Conservation (phyloP, 2,329 filamentous ascomycete genomes). For the Cladosporium phlei region DNA sequence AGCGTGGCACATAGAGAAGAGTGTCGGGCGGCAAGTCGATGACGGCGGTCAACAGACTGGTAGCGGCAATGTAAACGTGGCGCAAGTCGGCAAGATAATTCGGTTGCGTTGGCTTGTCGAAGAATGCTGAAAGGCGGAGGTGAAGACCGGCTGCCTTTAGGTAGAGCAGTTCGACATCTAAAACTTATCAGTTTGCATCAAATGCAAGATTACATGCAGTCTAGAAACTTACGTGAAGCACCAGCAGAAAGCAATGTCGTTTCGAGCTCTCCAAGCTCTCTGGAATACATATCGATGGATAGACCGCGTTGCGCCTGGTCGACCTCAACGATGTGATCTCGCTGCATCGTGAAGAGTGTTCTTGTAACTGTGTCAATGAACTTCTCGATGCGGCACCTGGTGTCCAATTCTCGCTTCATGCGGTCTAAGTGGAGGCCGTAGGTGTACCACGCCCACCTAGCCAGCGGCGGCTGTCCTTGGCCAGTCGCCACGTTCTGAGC, state of each 20-base stretch:
- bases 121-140: conserved; percentile 73
- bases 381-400: conserved; percentile 65
- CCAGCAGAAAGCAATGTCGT: conserved; percentile 31
- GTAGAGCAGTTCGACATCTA: conserved; percentile 54
- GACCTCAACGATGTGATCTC: conserved; percentile 58
- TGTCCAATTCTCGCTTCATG: conserved; percentile 58
- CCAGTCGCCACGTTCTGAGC: conserved; percentile 76
- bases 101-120: conserved; percentile 67
- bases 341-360: conserved; percentile 73
- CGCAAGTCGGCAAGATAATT: conserved; percentile 71
- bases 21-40: conserved; percentile 54
- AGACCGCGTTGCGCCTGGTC: conserved; percentile 34
- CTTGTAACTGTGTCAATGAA: conserved; percentile 75
- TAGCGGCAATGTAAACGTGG: conserved; percentile 68
- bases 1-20: conserved; percentile 63
- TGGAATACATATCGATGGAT: conserved; percentile 34
- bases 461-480: conserved; percentile 67
- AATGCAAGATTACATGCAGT: conserved; percentile 39
- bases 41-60: conserved; percentile 65
- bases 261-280: conserved; percentile 35
- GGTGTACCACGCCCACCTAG: conserved; percentile 54
- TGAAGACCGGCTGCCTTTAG: conserved; percentile 70
- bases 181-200: conserved; percentile 40
- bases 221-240: conserved; percentile 23
- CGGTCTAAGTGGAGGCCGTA: conserved; percentile 68